Evolutionary conservation across 257 asterid genomes (phyloP), one percentile per base, ranked within the genome.

Genomic region (Penstemon barbatus): DNA sequence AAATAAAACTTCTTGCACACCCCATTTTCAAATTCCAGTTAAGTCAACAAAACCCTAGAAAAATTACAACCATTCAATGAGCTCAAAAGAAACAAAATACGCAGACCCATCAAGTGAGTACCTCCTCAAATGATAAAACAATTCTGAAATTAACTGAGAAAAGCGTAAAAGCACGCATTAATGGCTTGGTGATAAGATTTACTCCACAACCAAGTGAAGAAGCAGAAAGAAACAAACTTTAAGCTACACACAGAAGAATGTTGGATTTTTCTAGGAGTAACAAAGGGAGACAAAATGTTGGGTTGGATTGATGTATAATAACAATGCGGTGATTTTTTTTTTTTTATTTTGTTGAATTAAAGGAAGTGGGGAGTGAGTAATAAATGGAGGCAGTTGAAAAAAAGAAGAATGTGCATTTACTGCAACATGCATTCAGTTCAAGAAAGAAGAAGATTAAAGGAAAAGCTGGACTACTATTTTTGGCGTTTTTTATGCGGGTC

Each of bases 11-110:
- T 37, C 60, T 79, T 12, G 61, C 73, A 67, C 13, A 59, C 75
- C 84, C 81, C 96, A 91, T 88, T 69, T 74, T 43, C 73, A 37
- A 68, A 40, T 55, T 46, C 19, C 11, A 57, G 8, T 52, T 33
- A 44, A 52, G 59, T 43, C 66, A 49, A 44, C 13, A 58, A 69
- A 75, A 40, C 78, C 86, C 83, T 65, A 72, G 65, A 64, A 49
- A 61, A 73, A 72, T 67, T 52, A 42, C 36, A 71, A 15, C 38
- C 42, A 25, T 46, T 57, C 44, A 67, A 65, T 6, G 12, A 61
- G 63, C 60, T 70, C 48, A 53, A 59, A 5, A 46, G 52, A 4
- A 54, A 50, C 46, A 39, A 7, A 5, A 57, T 37, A 43, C 2
- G n/a, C 19, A 56, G 39, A 64, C 42, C 70, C 75, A 37, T 70